phyloP scores from a whole-genome alignment of 345 rosid species.

The Lepidium aucheri region DNA sequence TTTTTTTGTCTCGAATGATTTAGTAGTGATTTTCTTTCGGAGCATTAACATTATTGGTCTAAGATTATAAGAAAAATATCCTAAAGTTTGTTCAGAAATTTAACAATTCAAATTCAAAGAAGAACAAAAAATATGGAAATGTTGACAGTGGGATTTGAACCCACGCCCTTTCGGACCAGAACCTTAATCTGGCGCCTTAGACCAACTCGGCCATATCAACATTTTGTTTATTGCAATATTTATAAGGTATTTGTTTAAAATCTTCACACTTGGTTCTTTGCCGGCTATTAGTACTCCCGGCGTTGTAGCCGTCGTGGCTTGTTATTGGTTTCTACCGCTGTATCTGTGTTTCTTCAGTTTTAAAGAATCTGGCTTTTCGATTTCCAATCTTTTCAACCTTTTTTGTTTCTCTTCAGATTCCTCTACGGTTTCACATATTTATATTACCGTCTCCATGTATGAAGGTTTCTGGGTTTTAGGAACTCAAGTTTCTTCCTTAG shows the following conservation, averaged over 20 bases:
- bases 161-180: conserved; percentile 99
- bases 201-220: conserved; percentile 93
- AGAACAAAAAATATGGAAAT: too few species aligned
- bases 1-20: not conserved
- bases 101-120: too few species aligned
- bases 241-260: not conserved
- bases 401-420: too few species aligned
- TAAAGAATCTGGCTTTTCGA: too few species aligned
- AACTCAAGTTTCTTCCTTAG: not conserved
- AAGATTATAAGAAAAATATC: not conserved
- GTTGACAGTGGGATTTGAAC: conserved; percentile 96
- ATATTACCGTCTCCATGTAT: not conserved
- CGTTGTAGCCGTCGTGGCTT: not conserved
- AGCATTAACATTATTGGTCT: not conserved
- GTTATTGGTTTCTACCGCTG: not conserved
- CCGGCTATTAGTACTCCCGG: not conserved
- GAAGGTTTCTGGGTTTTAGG: conserved; percentile 14
- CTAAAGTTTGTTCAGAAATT: too few species aligned
- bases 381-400: too few species aligned
- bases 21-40: not conserved
- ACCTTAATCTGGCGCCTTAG: conserved; percentile 99
- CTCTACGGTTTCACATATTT: too few species aligned
- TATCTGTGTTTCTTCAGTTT: not conserved
- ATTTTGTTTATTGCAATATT: rapidly evolving
- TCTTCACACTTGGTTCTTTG: not conserved